A percentile compares a stretch with the other conserved stretches of the same genome.
phyloP scores from a whole-genome alignment of 148 eudicot species.

The Beta vulgaris region DNA sequence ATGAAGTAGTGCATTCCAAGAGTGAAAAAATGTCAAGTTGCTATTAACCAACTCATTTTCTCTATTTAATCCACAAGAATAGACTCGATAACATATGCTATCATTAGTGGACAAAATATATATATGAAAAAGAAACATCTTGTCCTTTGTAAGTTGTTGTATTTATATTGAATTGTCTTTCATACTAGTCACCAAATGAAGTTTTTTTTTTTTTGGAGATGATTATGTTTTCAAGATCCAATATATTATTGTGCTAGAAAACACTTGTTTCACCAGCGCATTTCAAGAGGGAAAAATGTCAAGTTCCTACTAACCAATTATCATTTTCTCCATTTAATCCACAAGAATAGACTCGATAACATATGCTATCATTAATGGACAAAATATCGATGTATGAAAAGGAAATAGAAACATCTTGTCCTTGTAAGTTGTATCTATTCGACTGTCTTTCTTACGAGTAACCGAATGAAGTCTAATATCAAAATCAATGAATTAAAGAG shows the following conservation, averaged over 20 bases:
- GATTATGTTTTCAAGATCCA: too few relatives aligned
- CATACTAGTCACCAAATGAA: not conserved
- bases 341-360: constrained; percentile 12
- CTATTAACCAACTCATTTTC: not conserved
- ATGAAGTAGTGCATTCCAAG: not conserved
- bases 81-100: constrained; percentile 11
- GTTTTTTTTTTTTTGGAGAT: too few relatives aligned
- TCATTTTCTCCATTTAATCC: not conserved
- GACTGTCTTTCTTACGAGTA: constrained; percentile 7
- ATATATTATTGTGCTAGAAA: too few relatives aligned
- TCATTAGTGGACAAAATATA: constrained; percentile 1
- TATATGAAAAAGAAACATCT: constrained; percentile 2
- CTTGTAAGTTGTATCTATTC: constrained; percentile 1
- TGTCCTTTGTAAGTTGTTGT: constrained; percentile 15
- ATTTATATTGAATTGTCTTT: constrained; percentile 9
- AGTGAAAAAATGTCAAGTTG: not conserved
- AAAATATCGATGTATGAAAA: constrained; percentile 4
- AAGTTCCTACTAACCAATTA: not conserved
- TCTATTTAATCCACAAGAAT: not conserved
- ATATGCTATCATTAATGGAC: not conserved
- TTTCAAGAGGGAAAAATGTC: not conserved
- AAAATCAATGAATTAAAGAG: too few relatives aligned
- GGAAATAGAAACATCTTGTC: constrained; percentile 1
- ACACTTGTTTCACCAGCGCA: too few relatives aligned
- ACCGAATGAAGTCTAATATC: not conserved